Percentiles rank a stretch among this genome's conserved stretches.
phyloP scores from a whole-genome alignment of 2,329 filamentous ascomycete genomes.

The Karstenula rhodostoma region DNA sequence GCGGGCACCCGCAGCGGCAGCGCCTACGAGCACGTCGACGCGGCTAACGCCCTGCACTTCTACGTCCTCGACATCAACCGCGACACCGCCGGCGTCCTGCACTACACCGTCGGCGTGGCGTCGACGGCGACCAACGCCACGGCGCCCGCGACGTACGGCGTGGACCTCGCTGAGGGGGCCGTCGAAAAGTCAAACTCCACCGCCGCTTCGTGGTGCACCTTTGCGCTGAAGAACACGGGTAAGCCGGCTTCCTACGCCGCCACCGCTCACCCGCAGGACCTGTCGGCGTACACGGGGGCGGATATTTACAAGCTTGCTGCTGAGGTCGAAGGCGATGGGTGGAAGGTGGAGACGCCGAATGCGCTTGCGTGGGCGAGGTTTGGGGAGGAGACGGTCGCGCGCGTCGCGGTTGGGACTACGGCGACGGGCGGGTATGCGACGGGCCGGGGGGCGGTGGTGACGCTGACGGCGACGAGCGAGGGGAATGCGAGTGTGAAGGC shows the following conservation, averaged over 20 bases:
- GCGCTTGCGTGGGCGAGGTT: constrained; percentile 53
- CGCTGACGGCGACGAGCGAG: constrained; percentile 23
- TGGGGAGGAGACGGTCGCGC: constrained; percentile 50
- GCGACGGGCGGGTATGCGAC: constrained; percentile 30
- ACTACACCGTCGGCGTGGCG: constrained; percentile 59
- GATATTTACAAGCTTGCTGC: constrained; percentile 61
- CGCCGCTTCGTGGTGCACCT: constrained; percentile 53
- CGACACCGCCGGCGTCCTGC: constrained; percentile 54
- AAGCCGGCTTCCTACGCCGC: constrained; percentile 26
- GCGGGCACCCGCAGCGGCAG: constrained; percentile 62
- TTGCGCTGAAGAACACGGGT: constrained; percentile 59
- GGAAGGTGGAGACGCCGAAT: constrained; percentile 55
- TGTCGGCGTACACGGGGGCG: constrained; percentile 51
- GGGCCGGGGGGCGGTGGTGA: constrained; percentile 30
- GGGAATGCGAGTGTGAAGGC: constrained; percentile 15
- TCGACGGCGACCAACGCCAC: constrained; percentile 51
- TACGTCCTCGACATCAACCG: constrained; percentile 58
- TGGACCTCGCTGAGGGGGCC: constrained; percentile 50
- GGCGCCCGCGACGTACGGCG: constrained; percentile 43
- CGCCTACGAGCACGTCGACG: constrained; percentile 59
- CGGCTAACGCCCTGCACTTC: constrained; percentile 59
- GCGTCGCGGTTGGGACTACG: constrained; percentile 52
- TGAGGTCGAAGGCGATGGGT: constrained; percentile 55
- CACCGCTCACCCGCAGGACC: constrained; percentile 43
- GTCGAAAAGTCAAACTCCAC: constrained; percentile 29